Conservation (phyloP, 129 eudicot species). For the Flaveria sonorensis region DNA sequence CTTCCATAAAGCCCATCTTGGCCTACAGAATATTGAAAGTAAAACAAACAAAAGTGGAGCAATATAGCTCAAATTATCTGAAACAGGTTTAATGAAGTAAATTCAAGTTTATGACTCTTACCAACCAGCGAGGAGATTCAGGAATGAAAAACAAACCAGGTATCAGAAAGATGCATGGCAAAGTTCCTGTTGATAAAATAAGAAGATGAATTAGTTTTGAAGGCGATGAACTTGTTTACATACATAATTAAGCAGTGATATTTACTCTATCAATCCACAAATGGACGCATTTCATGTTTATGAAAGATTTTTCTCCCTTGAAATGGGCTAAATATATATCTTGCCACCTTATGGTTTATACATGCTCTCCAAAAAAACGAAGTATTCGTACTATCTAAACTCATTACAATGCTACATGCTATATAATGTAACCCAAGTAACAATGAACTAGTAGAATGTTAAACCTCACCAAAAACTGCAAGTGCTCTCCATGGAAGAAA, state of each 20-base stretch:
- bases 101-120: slow-evolving; percentile 40
- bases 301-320: background rate
- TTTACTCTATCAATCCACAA: background rate
- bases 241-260: background rate
- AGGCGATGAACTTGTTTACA: background rate
- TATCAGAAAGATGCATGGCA: slow-evolving; percentile 71
- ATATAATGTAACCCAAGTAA: too few relatives aligned
- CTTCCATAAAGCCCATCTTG: slow-evolving; percentile 75
- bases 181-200: slow-evolving; percentile 46
- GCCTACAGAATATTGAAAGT: slow-evolving; percentile 48
- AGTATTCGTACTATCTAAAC: too few relatives aligned
- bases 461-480: slow-evolving; percentile 62
- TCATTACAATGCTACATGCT: too few relatives aligned
- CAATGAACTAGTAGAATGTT: background rate
- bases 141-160: slow-evolving; percentile 87
- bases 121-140: slow-evolving; percentile 97
- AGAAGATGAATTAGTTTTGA: slow-evolving; percentile 7
- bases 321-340: background rate
- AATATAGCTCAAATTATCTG: background rate
- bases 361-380: too few relatives aligned
- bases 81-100: background rate
- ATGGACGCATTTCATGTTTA: background rate
- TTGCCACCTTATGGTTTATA: background rate
- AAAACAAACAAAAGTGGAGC: background rate
- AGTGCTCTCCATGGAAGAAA: slow-evolving; percentile 79